Percentiles rank a stretch among this genome's conserved stretches.
Conservation (phyloP, 495 filamentous ascomycete genomes). For the Hypoxylon cercidicola region DNA sequence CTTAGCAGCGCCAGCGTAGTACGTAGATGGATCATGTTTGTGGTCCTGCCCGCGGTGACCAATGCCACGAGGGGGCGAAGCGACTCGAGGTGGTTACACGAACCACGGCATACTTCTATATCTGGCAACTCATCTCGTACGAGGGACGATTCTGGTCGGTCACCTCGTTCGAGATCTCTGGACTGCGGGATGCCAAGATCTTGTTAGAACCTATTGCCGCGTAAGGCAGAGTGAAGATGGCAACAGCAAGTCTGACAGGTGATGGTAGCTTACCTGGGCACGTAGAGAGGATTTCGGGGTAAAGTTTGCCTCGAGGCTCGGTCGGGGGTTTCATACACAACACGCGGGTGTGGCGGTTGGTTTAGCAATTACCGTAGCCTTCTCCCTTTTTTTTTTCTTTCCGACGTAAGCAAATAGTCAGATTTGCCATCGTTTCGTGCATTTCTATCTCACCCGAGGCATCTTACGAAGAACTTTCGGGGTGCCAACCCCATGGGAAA, state of each 20-base stretch:
- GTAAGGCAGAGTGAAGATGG: conserved; percentile 26
- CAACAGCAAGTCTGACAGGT: conserved; percentile 17
- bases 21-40: conserved; percentile 29
- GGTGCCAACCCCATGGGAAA: conserved; percentile 40
- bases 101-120: conserved; percentile 33
- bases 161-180: conserved; percentile 7
- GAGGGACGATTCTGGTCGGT: conserved; percentile 2
- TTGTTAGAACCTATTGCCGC: conserved; percentile 14
- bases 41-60: conserved; percentile 27
- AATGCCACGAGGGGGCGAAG: conserved; percentile 33
- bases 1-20: conserved; percentile 28
- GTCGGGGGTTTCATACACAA: background rate
- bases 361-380: conserved; percentile 26
- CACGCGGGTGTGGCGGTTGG: conserved; percentile 36
- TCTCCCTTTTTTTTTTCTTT: conserved; percentile 10
- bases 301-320: too few species aligned
- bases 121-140: conserved; percentile 23
- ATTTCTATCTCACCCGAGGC: conserved; percentile 20
- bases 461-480: conserved; percentile 34
- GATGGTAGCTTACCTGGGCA: conserved; percentile 17
- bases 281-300: conserved; percentile 12
- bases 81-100: conserved; percentile 32
- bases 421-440: conserved; percentile 24
- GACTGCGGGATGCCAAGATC: conserved; percentile 19
- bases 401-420: conserved; percentile 9